Evolutionary conservation across 2,329 filamentous ascomycete species (phyloP).

Genomic region (Ophiobolus disseminans): DNA sequence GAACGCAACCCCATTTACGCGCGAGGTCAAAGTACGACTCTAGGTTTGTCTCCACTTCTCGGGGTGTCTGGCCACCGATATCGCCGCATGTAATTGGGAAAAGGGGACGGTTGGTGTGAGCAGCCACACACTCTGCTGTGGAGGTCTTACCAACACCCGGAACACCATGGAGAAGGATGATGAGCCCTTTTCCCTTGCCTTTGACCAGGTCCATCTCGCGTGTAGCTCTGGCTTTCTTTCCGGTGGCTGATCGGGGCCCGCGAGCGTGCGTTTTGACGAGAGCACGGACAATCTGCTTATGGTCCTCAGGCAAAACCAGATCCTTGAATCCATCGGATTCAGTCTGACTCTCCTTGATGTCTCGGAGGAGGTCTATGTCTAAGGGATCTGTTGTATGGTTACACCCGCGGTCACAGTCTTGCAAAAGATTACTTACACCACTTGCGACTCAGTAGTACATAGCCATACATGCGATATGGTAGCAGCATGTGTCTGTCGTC

Average conservation of each 20-base stretch:
- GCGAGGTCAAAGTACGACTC: slow-evolving; percentile 2
- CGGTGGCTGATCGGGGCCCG: too few species aligned
- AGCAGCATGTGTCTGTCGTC: too few species aligned
- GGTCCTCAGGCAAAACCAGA: slow-evolving; percentile 53
- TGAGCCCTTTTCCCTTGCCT: slow-evolving; percentile 37
- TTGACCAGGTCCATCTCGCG: slow-evolving; percentile 50
- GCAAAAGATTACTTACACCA: too few species aligned
- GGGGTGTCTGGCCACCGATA: slow-evolving; percentile 8
- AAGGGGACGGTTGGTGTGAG: slow-evolving; percentile 9
- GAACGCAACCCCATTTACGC: slow-evolving; percentile 57
- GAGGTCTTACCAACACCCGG: slow-evolving; percentile 21
- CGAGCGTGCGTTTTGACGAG: slow-evolving; percentile 2
- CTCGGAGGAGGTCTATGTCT: too few species aligned
- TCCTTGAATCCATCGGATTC: too few species aligned
- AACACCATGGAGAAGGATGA: slow-evolving; percentile 16
- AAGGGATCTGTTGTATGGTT: too few species aligned
- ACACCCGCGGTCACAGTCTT: too few species aligned
- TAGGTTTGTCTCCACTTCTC: slow-evolving; percentile 7
- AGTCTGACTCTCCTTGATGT: too few species aligned
- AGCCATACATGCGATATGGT: too few species aligned
- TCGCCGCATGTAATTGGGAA: slow-evolving; percentile 31
- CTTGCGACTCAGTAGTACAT: too few species aligned
- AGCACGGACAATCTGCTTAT: slow-evolving; percentile 58
- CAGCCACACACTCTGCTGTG: slow-evolving; percentile 16
- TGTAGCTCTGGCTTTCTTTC: too few species aligned